Evolutionary conservation across 495 filamentous ascomycete genomes (phyloP).

Genomic region (Neurospora hispaniola): DNA sequence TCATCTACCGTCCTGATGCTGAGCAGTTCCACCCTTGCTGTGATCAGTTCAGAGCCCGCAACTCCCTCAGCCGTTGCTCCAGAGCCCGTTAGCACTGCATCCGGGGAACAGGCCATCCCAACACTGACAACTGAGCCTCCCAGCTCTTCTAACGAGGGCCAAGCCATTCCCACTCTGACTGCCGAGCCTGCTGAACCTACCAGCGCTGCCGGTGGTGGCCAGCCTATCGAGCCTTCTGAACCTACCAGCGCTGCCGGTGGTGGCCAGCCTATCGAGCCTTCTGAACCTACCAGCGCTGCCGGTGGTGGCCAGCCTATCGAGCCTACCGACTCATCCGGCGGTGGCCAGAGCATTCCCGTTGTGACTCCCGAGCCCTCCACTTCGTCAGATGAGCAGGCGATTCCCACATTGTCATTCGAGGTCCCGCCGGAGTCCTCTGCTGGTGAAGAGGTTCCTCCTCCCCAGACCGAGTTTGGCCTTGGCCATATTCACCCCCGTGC

Average conservation of each 20-base stretch:
- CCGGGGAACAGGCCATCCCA: neutral
- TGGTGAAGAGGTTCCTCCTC: slow-evolving; percentile 3
- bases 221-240: neutral
- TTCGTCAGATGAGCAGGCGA: neutral
- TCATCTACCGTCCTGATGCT: neutral
- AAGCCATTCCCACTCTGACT: neutral
- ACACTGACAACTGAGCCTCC: neutral
- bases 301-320: neutral
- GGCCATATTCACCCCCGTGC: neutral
- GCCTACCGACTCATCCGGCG: neutral
- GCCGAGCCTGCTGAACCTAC: neutral
- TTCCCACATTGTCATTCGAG: neutral
- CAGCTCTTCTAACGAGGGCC: neutral
- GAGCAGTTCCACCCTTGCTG: neutral
- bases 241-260: neutral
- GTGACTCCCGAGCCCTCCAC: neutral
- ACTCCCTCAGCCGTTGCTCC: neutral
- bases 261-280: neutral
- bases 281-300: neutral
- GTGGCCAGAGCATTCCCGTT: neutral
- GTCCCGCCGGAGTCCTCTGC: neutral
- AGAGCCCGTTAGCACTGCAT: neutral
- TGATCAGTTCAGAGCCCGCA: neutral
- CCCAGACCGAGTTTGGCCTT: slow-evolving; percentile 12
- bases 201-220: neutral